Evolutionary conservation across 2,329 filamentous ascomycete species (phyloP).

Genomic region (Claviceps digitariae): DNA sequence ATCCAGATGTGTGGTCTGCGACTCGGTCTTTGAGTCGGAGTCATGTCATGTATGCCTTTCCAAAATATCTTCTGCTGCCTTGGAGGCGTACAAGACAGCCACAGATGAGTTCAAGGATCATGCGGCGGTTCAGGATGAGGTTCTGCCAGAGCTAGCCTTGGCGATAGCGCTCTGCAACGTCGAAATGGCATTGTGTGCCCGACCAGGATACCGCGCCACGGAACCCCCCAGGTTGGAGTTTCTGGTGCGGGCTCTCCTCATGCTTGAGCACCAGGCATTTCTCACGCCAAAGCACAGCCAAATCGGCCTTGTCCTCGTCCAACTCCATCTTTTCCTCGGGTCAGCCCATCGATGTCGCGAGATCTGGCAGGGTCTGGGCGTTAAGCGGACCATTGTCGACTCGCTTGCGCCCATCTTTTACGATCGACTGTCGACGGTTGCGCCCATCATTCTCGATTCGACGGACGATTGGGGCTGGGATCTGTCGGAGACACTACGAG

Average conservation of each 20-base stretch:
- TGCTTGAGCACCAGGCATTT: conserved; percentile 37
- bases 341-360: conserved; percentile 31
- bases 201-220: conserved; percentile 1
- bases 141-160: conserved; percentile 21
- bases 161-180: conserved; percentile 22
- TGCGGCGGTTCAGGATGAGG: conserved; percentile 5
- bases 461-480: conserved; percentile 19
- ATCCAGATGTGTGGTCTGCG: conserved; percentile 15
- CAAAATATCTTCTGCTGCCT: conserved; percentile 10
- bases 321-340: conserved; percentile 37
- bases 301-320: conserved; percentile 35
- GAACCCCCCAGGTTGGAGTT: conserved; percentile 12
- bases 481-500: conserved; percentile 28
- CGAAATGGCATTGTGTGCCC: conserved; percentile 14
- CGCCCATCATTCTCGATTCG: conserved; percentile 26
- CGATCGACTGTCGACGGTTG: conserved; percentile 39
- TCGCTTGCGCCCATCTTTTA: conserved; percentile 40
- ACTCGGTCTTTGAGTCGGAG: conserved; percentile 7
- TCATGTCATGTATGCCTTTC: conserved; percentile 13
- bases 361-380: conserved; percentile 36
- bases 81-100: conserved; percentile 10
- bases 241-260: conserved; percentile 33
- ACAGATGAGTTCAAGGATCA: conserved; percentile 3
- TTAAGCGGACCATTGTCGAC: conserved; percentile 46
- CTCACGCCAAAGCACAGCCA: conserved; percentile 31